phyloP scores from a whole-genome alignment of 352 stramenopile genomes.

The Thalassiosira oceanica region DNA sequence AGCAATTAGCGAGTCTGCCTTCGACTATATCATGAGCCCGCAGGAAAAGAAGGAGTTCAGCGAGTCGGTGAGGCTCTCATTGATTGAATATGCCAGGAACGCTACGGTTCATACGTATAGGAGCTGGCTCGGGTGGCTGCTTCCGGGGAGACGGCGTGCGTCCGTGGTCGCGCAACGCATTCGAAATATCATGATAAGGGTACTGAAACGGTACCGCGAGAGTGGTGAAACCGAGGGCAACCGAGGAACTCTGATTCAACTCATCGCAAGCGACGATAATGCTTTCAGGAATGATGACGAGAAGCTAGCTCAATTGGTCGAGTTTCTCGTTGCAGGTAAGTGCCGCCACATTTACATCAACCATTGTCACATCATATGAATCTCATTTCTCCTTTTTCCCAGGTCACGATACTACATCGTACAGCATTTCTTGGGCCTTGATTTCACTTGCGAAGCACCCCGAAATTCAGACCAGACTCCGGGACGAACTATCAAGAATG shows the following conservation, averaged over 20 bases:
- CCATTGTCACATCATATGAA: too few relatives aligned
- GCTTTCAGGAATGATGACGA: conserved; percentile 34
- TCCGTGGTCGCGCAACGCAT: conserved; percentile 11
- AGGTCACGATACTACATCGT: conserved; percentile 53
- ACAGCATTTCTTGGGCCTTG: conserved; percentile 44
- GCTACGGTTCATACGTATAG: conserved; percentile 30
- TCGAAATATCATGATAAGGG: conserved; percentile 19
- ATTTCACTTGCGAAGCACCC: conserved; percentile 41
- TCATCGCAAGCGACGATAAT: conserved; percentile 30
- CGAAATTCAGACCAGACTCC: conserved; percentile 14
- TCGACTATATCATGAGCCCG: conserved; percentile 38
- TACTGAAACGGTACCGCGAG: conserved; percentile 33
- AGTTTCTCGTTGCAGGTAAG: conserved; percentile 47
- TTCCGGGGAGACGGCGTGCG: conserved; percentile 19
- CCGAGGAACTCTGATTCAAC: conserved; percentile 34
- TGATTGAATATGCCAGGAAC: conserved; percentile 37
- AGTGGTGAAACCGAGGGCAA: conserved; percentile 1
- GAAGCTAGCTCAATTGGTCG: conserved; percentile 25
- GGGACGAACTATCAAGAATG: conserved; percentile 10
- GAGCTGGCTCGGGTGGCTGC: conserved; percentile 3
- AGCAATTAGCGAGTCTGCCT: conserved; percentile 45
- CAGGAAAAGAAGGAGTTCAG: conserved; percentile 32
- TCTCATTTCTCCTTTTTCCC: too few relatives aligned
- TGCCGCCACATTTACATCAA: too few relatives aligned
- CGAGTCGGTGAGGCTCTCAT: conserved; percentile 19